phyloP scores from a whole-genome alignment of 768 basidiomycete genomes.

The Boletus rex-veris region DNA sequence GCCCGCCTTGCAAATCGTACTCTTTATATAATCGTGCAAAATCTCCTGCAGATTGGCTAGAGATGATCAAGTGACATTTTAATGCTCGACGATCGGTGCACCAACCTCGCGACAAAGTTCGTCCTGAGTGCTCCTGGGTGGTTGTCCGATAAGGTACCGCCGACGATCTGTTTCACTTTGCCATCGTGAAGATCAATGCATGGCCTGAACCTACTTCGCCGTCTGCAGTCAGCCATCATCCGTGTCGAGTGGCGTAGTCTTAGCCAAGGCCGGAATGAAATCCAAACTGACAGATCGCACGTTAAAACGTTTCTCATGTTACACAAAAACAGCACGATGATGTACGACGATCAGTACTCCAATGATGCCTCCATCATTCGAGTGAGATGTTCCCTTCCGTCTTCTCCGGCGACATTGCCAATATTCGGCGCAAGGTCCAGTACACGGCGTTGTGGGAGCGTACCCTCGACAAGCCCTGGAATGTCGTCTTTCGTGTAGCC shows the following conservation, averaged over 20 bases:
- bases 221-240: conserved; percentile 21
- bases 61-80: conserved; percentile 4
- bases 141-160: conserved; percentile 80
- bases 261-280: not conserved
- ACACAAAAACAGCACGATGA: conserved; percentile 7
- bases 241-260: not conserved
- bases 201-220: conserved; percentile 67
- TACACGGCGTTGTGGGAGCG: conserved; percentile 88
- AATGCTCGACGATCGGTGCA: not conserved
- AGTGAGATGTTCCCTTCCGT: conserved; percentile 79
- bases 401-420: conserved; percentile 75
- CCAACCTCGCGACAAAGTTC: conserved; percentile 86
- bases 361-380: conserved; percentile 76
- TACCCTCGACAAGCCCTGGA: conserved; percentile 79
- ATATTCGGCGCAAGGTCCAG: conserved; percentile 91
- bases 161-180: conserved; percentile 97
- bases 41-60: conserved; percentile 71
- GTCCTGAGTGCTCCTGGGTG: conserved; percentile 63
- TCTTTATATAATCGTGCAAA: conserved; percentile 77
- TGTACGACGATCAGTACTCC: conserved; percentile 51
- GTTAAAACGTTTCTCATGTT: not conserved
- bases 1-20: conserved; percentile 75
- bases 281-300: not conserved
- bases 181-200: conserved; percentile 98
- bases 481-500: conserved; percentile 71